Evolutionary conservation across 164 flowering plant genomes (phyloP).

Genomic region (Stephania yunnanensis): DNA sequence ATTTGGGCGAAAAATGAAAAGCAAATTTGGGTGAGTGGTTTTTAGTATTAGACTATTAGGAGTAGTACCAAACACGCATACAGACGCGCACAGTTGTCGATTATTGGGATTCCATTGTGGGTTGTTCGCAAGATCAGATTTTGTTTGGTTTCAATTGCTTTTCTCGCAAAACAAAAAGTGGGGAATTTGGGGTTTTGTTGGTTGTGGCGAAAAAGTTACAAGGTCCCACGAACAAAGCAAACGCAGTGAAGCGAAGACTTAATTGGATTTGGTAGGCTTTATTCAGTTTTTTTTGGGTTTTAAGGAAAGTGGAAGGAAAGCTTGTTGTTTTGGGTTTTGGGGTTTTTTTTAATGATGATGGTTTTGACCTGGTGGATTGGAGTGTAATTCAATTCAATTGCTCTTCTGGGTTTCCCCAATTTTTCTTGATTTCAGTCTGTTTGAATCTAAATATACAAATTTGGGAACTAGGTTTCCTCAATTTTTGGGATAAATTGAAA

Average conservation of each 20-base stretch:
- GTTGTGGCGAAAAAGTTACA: conserved; percentile 9
- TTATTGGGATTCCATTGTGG: conserved; percentile 6
- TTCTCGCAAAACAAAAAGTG: not conserved
- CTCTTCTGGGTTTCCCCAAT: conserved; percentile 2
- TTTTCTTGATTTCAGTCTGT: conserved; percentile 7
- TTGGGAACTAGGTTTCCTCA: conserved; percentile 12
- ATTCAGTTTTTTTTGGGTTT: conserved; percentile 26
- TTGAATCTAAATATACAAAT: conserved; percentile 3
- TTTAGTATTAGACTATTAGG: too few relatives aligned
- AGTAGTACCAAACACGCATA: too few relatives aligned
- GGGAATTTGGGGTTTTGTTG: conserved; percentile 2
- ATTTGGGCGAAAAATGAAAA: not conserved
- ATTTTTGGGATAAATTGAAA: not conserved
- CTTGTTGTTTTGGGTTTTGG: not conserved
- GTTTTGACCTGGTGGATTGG: conserved; percentile 23
- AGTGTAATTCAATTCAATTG: conserved; percentile 25
- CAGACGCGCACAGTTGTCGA: too few relatives aligned
- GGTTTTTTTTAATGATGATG: conserved; percentile 10
- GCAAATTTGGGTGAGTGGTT: not conserved
- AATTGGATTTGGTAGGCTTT: conserved; percentile 27
- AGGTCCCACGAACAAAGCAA: conserved; percentile 21
- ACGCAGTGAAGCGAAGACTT: conserved; percentile 9
- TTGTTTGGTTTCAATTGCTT: not conserved
- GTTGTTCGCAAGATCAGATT: conserved; percentile 4
- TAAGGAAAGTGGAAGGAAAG: conserved; percentile 10